Evolutionary conservation across 192 early-diverging fungal species (phyloP), one percentile per base, ranked within the genome.

Genomic region (Mortierella antarctica): DNA sequence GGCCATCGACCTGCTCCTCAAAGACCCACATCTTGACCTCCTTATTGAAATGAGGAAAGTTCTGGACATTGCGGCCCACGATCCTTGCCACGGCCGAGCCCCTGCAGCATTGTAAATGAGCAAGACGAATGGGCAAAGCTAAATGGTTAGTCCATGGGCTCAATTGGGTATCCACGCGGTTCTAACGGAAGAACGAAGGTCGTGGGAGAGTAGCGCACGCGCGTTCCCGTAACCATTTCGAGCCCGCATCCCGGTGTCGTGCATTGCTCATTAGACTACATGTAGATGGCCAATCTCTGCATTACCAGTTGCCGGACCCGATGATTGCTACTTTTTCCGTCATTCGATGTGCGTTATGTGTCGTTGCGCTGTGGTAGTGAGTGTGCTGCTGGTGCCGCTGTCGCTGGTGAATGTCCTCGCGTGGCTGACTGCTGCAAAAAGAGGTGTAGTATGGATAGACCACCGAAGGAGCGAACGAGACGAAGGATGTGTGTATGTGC

Each of bases 1-100:
- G 76, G 42, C 93, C 95, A 55, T 96, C 78, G 47, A 96, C 83
- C 44, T 72, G 85, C 82, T 98, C 97, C 79, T 99, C 96, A 85
- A 91, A 96, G 17, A 99, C 97, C 96, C 96, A 99, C 91, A 96
- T 95, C 56, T 89, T 90, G 61, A 97, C 95, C 57, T 92, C 89
- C 47, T 83, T 69, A 85, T 96, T 93, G 53, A 55, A 20, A 55
- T 55, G 12, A 50, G 17, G 49, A 50, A 17, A 17, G 66, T 86
- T 85, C 49, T 53, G 48, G 45, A 96, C 93, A 84, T 99, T 99
- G 69, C 67, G 70, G 45, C 94, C 95, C 39, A 98, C 84, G 73
- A 99, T 97, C 83, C 95, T 93, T 12, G 96, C 95, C 68, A 96
- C 92, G 17, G 92, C 95, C 8, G 94, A 91, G 72, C 97, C 97